These are phyloP conservation scores for Nymphaea thermarum DNA, from an alignment of 164 flowering plant species.

Conservation along the genomic window DNA sequence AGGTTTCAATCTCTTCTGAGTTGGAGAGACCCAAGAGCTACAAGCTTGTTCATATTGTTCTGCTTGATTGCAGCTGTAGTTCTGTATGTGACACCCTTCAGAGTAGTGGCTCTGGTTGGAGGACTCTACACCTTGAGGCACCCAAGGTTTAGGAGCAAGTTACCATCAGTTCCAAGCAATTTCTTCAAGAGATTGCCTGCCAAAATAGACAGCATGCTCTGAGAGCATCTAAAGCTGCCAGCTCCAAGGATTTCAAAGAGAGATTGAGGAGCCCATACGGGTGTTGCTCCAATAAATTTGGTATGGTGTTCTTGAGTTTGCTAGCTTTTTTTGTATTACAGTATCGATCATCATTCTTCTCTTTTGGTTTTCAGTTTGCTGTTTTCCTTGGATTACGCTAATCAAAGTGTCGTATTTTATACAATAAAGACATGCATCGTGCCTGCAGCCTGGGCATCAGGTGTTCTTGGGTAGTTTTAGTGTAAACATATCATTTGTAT, in stretches of 20 bases:
- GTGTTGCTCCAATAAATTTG: not conserved
- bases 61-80: slow-evolving; percentile 34
- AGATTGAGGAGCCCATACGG: not conserved
- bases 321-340: not conserved
- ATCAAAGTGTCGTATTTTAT: not conserved
- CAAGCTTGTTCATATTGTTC: slow-evolving; percentile 33
- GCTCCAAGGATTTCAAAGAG: not conserved
- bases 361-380: not conserved
- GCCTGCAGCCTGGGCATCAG: not conserved
- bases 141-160: slow-evolving; percentile 55
- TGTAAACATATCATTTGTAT: not conserved
- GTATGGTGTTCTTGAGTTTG: not conserved
- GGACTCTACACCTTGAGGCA: slow-evolving; percentile 52
- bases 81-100: slow-evolving; percentile 45
- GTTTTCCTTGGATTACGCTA: not conserved
- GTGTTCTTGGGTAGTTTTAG: not conserved
- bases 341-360: not conserved
- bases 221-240: slow-evolving; percentile 1
- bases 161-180: slow-evolving; percentile 59
- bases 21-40: slow-evolving; percentile 59
- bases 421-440: not conserved
- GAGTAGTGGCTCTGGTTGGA: slow-evolving; percentile 32
- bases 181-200: slow-evolving; percentile 65
- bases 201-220: slow-evolving; percentile 41
- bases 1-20: slow-evolving; percentile 40